Percentiles rank a stretch among this genome's conserved stretches.
Conservation (phyloP, 176 grass and related monocot genomes). For the Typha latifolia region DNA sequence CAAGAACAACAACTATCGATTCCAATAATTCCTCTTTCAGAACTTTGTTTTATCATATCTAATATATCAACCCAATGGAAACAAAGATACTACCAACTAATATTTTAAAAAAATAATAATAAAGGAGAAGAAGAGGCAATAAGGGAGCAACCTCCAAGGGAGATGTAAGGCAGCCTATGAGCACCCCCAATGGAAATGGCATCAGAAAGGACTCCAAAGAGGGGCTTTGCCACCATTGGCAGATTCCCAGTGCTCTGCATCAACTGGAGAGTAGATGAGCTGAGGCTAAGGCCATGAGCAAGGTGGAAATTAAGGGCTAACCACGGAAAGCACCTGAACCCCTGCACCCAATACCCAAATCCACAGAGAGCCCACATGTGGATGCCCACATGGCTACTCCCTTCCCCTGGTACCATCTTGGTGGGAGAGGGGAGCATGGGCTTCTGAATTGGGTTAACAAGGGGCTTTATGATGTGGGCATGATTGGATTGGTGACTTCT, state of each 20-base stretch:
- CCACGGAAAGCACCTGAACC: constrained; percentile 91
- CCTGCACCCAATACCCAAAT: constrained; percentile 79
- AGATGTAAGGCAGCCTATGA: constrained; percentile 60
- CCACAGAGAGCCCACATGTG: constrained; percentile 65
- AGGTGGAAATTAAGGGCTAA: constrained; percentile 84
- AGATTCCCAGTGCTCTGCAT: constrained; percentile 56
- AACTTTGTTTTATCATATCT: too few relatives aligned
- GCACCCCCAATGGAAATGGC: constrained; percentile 40
- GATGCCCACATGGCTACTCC: constrained; percentile 3
- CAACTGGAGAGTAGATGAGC: constrained; percentile 43
- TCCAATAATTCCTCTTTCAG: too few relatives aligned
- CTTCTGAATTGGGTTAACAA: too few relatives aligned
- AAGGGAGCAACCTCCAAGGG: constrained; percentile 41
- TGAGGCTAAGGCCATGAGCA: constrained; percentile 33
- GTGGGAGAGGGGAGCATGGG: not conserved
- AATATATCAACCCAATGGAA: too few relatives aligned
- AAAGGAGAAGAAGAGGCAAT: not conserved
- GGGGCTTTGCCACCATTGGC: constrained; percentile 73
- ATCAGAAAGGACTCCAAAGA: constrained; percentile 75
- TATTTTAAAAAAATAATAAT: not conserved
- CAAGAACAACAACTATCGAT: too few relatives aligned
- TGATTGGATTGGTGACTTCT: too few relatives aligned
- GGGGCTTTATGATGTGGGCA: too few relatives aligned
- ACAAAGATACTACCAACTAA: too few relatives aligned
- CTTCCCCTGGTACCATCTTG: not conserved